A percentile compares a stretch with the other conserved stretches of the same genome.
phyloP scores from a whole-genome alignment of 75 land plant genomes.

The Pinus tabuliformis region DNA sequence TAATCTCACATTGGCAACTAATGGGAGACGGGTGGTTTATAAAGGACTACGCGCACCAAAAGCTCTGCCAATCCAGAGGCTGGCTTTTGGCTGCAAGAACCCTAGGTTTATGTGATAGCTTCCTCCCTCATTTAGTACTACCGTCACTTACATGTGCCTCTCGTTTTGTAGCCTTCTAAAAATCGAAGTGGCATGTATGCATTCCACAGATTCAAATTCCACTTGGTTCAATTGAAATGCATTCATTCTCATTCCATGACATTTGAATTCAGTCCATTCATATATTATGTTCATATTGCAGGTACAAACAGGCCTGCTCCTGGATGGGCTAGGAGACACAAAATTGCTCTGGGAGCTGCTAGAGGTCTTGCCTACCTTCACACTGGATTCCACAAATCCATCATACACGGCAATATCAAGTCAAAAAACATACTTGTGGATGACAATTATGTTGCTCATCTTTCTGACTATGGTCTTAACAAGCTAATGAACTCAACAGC shows the following conservation, averaged over 20 bases:
- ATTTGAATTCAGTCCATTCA: conserved; percentile 6
- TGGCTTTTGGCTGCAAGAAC: too few species aligned
- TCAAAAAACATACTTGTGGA: conserved; percentile 33
- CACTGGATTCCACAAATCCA: conserved; percentile 16
- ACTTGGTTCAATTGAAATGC: background rate
- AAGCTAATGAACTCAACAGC: conserved; percentile 24
- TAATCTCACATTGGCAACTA: too few species aligned
- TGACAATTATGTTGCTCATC: conserved; percentile 31
- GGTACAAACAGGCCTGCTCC: conserved; percentile 27
- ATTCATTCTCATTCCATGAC: background rate
- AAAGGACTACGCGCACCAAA: too few species aligned
- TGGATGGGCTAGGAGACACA: conserved; percentile 34
- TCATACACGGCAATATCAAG: conserved; percentile 34
- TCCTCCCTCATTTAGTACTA: too few species aligned
- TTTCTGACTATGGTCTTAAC: conserved; percentile 30
- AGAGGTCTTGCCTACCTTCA: conserved; percentile 30
- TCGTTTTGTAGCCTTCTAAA: too few species aligned
- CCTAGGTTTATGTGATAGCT: too few species aligned
- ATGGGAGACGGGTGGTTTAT: too few species aligned
- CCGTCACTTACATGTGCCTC: too few species aligned
- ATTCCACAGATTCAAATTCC: background rate
- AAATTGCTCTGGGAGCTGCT: conserved; percentile 37
- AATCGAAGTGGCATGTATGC: background rate
- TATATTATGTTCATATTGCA: conserved; percentile 10
- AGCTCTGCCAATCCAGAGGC: too few species aligned